Conservation (phyloP, 2,329 filamentous ascomycete species). For the Botryosphaeria dothidea region DNA sequence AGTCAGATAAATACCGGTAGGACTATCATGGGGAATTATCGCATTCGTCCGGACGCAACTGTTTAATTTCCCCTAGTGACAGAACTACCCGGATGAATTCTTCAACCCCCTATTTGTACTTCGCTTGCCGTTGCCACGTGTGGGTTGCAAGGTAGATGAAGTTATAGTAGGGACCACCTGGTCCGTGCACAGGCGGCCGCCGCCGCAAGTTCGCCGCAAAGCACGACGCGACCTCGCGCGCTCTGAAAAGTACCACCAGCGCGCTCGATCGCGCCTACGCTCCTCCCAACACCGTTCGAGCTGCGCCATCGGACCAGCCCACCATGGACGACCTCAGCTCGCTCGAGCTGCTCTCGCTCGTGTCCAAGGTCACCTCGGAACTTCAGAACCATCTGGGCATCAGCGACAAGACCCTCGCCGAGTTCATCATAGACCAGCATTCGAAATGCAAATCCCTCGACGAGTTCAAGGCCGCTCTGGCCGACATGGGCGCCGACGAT, state of each 20-base stretch:
- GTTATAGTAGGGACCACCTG: no score
- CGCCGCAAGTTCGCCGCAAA: no score
- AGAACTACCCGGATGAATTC: no score
- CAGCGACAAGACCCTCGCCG: conserved; percentile 90
- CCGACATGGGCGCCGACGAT: conserved; percentile 70
- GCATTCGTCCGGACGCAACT: no score
- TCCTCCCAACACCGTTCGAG: background rate
- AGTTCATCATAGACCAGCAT: conserved; percentile 93
- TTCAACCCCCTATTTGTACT: no score
- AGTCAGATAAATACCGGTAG: no score
- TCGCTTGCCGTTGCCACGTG: no score
- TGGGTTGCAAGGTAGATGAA: no score
- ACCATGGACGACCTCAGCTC: conserved; percentile 87
- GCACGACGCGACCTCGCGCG: no score
- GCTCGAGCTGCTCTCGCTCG: conserved; percentile 89
- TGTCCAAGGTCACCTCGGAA: conserved; percentile 92
- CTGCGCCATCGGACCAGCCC: background rate
- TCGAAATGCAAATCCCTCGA: conserved; percentile 68
- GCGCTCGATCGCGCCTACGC: background rate
- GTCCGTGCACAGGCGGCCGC: background rate
- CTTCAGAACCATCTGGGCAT: conserved; percentile 92
- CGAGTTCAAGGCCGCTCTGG: conserved; percentile 76
- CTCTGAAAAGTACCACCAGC: background rate
- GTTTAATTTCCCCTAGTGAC: no score
- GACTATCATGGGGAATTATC: no score